Conservation (phyloP, 2,329 filamentous ascomycete genomes). For the Pseudopyricularia cyperi region DNA sequence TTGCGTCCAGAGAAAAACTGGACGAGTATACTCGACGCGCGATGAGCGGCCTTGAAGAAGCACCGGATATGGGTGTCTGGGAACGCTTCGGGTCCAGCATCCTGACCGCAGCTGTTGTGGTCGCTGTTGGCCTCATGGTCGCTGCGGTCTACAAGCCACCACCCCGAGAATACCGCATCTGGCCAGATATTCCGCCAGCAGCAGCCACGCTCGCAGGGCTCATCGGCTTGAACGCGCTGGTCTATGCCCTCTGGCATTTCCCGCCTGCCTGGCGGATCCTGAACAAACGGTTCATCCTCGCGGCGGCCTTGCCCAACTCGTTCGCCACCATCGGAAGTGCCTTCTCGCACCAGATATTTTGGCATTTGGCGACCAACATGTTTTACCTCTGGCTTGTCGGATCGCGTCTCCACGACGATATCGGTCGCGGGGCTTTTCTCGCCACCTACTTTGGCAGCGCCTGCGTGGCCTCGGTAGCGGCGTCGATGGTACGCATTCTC, state of each 20-base stretch:
- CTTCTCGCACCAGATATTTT: constrained; percentile 54
- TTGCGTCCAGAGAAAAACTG: constrained; percentile 8
- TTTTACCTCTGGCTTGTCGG: constrained; percentile 53
- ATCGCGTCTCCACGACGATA: constrained; percentile 52
- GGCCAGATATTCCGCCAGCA: constrained; percentile 47
- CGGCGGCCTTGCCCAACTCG: constrained; percentile 51
- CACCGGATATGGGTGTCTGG: constrained; percentile 37
- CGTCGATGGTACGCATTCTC: constrained; percentile 24
- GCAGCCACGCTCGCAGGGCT: constrained; percentile 51
- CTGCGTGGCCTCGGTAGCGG: constrained; percentile 33
- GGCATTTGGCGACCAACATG: constrained; percentile 55
- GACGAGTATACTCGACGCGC: constrained; percentile 29
- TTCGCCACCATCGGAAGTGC: constrained; percentile 47
- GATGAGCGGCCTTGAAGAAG: constrained; percentile 34
- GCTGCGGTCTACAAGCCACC: constrained; percentile 30
- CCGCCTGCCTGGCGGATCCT: constrained; percentile 52
- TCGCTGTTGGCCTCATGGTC: constrained; percentile 38
- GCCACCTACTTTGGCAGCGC: constrained; percentile 54
- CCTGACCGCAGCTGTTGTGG: constrained; percentile 26
- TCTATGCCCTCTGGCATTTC: constrained; percentile 47
- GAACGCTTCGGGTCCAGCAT: constrained; percentile 43
- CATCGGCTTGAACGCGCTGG: constrained; percentile 42
- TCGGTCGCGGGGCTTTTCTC: constrained; percentile 56
- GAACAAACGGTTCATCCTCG: constrained; percentile 55
- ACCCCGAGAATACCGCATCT: constrained; percentile 32